Base-by-base conservation (phyloP, 768 basidiomycete species). In the Pleurotus cornucopiae region DNA sequence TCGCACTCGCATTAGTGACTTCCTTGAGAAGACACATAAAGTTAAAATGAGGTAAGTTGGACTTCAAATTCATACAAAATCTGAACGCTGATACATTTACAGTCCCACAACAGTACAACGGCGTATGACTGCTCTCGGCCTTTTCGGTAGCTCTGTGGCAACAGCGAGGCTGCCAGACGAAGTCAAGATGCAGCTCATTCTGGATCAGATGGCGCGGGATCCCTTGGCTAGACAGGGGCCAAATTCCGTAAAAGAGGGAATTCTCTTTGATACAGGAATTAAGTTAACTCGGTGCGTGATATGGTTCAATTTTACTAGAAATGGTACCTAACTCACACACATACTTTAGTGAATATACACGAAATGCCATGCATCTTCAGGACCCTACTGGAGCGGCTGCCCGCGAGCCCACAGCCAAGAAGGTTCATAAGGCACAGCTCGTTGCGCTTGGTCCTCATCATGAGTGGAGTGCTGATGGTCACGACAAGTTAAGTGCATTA, bases 171-270 rank as follows among this genome's bases (percentile, higher is more conserved):
- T 73, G 9, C 59, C 63, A 9, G 67, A 71, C 14, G 57, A 49
- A 1, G 62, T 62, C 2, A 74, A 71, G 54, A 56, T 64, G 2
- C 67, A 72, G 38, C 64, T 74, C 12, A 63, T 75, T 14, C 45
- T 69, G 5, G 67, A 69, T 38, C 69, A 73, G 60, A 66, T 75
- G 66, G 61, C 61, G 9, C 70, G 68, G 46, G 73, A 74, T 49
- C 65, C 67, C 1, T 60, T 54, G 21, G 64, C 68, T 26, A 63
- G 60, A 43, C 60, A 60, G 1, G 73, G 73, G 9, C 62, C 67
- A 11, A 47, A 57, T 13, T 61, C 61, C 34, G 60, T 73, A 23
- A 70, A 71, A 56, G 59, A 67, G 26, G 54, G 59, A 2, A 68
- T 75, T 37, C 62, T 68, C 34, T 44, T 58, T 48, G 66, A 69